Evolutionary conservation across 2,329 filamentous ascomycete species (phyloP), one percentile per base, ranked within the genome.

Genomic region (Fusarium bulbicola): DNA sequence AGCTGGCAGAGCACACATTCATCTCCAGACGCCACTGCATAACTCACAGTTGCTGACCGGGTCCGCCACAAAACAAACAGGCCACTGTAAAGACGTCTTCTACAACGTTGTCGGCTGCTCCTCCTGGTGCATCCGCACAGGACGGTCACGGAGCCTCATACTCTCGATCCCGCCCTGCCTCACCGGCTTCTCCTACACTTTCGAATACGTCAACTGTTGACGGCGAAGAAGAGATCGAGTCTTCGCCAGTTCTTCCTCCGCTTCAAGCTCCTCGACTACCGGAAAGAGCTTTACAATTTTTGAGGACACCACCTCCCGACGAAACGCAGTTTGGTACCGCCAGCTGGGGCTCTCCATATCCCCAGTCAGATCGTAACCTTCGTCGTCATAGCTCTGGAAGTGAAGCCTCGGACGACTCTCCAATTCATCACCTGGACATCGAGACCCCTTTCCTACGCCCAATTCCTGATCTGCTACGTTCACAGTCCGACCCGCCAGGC

Each of bases 341-440:
- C 54, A 95, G 92, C 80, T 97, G 95, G 95, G 95, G 95, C 63
- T 97, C 95, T 60, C 95, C 95, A 28, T 97, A 97, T 83, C 91
- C 93, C 62, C 88, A 87, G 70, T 88, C 92, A 43, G 92, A 89
- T 64, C 81, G 80, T 75, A 82, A 86, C 68, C 83, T 87, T 61
- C 86, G 86, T 59, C 83, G 82, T 60, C 82, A 85, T 70, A 90
- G 88, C 75, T 84, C 86, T 73, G 88, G 87, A 79, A 91, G 89
- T 80, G 89, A 87, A 76, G 82, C 82, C 65, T 91, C 88, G 6
- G 89, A 90, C 76, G 89, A 89, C 70, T 89, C 86, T 49, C 89
- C 87, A 1, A 85, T 91, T 70, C 89, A 91, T 72, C 88, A 88
- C 63, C 84, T 92, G 59, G 88, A 87, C 74, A 87, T 92, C 62